These are phyloP conservation scores for Pseudogymnoascus sp. DNA, from an alignment of 2,329 filamentous ascomycete species.

Conservation along the genomic window DNA sequence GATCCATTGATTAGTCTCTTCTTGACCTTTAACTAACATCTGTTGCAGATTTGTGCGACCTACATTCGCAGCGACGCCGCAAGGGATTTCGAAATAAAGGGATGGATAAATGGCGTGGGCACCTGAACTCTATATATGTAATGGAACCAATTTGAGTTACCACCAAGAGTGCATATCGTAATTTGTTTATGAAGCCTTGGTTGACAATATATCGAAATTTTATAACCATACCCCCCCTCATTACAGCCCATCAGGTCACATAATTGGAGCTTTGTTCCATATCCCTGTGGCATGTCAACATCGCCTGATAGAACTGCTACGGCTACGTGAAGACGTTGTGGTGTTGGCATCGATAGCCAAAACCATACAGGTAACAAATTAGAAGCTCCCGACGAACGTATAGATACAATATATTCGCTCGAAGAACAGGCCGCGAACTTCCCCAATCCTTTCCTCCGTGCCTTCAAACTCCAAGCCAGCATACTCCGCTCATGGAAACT, in stretches of 20 bases:
- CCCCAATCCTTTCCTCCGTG: too few species aligned
- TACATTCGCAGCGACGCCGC: conserved; percentile 68
- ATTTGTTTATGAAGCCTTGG: not conserved
- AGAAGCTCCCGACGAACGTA: too few species aligned
- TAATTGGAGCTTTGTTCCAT: not conserved
- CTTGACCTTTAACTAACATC: conserved; percentile 5
- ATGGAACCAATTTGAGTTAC: conserved; percentile 6
- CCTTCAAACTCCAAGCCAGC: too few species aligned
- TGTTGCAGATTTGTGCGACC: conserved; percentile 66
- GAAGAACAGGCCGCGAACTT: too few species aligned
- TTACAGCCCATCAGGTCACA: not conserved
- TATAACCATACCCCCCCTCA: not conserved
- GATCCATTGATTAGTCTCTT: not conserved
- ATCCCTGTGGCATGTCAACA: too few species aligned
- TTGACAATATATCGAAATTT: conserved; percentile 3
- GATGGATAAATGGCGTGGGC: not conserved
- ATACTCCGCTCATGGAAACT: too few species aligned
- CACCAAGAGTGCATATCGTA: not conserved
- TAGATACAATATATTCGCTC: too few species aligned
- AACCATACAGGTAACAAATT: too few species aligned
- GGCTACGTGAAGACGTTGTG: not conserved
- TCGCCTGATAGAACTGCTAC: too few species aligned
- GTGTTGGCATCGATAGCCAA: not conserved
- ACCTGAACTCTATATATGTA: conserved; percentile 9
- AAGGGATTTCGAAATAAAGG: not conserved